A percentile compares a stretch with the other conserved stretches of the same genome.
Conservation (phyloP, 2,329 filamentous ascomycete genomes). For the Alternaria hordeiaustralica region DNA sequence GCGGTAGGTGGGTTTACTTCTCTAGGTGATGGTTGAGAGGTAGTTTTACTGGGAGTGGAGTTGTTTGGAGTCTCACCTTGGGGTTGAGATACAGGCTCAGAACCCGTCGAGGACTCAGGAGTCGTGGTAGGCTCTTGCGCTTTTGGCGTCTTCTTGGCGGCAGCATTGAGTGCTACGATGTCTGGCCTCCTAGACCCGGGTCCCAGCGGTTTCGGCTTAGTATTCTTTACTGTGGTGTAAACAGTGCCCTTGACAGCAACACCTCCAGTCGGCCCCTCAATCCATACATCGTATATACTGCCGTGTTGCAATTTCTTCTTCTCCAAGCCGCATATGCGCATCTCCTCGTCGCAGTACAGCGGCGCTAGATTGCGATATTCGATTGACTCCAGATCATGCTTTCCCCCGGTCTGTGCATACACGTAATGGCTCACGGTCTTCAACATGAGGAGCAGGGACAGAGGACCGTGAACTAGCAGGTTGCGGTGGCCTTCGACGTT, state of each 20-base stretch:
- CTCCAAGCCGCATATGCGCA: slow-evolving; percentile 71
- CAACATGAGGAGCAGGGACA: slow-evolving; percentile 79
- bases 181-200: not conserved
- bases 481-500: slow-evolving; percentile 75
- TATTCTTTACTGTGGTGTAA: slow-evolving; percentile 12
- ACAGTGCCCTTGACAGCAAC: slow-evolving; percentile 55
- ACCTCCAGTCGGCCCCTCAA: slow-evolving; percentile 49
- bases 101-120: not conserved
- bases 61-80: slow-evolving; percentile 2
- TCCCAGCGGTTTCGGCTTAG: too few relatives aligned
- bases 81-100: not conserved
- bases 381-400: slow-evolving; percentile 61
- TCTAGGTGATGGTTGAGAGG: slow-evolving; percentile 5
- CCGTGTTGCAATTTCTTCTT: slow-evolving; percentile 34
- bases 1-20: not conserved
- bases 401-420: not conserved
- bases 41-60: not conserved
- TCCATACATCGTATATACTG: slow-evolving; percentile 48
- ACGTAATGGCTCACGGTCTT: slow-evolving; percentile 60
- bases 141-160: not conserved
- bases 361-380: slow-evolving; percentile 84
- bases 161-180: not conserved
- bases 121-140: not conserved
- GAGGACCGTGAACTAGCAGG: slow-evolving; percentile 84
- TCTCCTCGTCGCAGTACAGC: slow-evolving; percentile 74